Base-by-base conservation (phyloP, 2,329 filamentous ascomycete genomes). In the Leptographium wingfieldii region DNA sequence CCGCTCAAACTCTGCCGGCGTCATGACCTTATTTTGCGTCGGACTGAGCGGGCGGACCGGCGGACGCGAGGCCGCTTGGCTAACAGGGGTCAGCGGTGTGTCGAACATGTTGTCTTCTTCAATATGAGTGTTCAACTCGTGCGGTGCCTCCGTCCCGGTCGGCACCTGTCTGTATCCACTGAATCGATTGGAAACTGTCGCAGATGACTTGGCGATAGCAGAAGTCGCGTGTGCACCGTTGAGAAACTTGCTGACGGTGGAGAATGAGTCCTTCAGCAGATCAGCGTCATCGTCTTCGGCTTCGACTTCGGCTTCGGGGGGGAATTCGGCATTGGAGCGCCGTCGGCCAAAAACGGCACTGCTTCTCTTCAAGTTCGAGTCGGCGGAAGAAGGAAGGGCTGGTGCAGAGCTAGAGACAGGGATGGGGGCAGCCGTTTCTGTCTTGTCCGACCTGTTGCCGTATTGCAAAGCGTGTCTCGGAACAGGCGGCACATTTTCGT, bases 1-100 rank as follows among this genome's bases (percentile, higher is more conserved):
- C 64, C 81, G 81, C 69, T 96, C 90, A 66, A 95, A 96, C 69
- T 96, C 84, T 12, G 86, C 88, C 1, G 87, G 87, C 1, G 91
- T 96, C 89, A 96, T 95, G 63, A 94, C 87, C 71, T 94, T 94
- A 69, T 82, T 87, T 25, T 77, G 76, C 10, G 79, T 72, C 2
- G 75, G 71, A 58, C 69, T 76, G 9, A 69, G 67, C 55, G 68
- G 71, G 57, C 67, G 73, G 12, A 68, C 67, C 25, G 64, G 64
- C 56, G 70, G 70, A 61, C 73, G 74, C 46, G 73, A 70, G 14
- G 69, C 68, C 29, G 72, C 64, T 52, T 71, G 71, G 12, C 71
- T 69, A 9, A 73, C 71, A 3, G 73, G 73, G 2, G 72, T 67
- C 10, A 73, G 65, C 43, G 73, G 77, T 29, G 72, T 77, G 61